These are phyloP conservation scores for Myriangium duriaei DNA, from an alignment of 2,329 filamentous ascomycete species.

Conservation along the genomic window DNA sequence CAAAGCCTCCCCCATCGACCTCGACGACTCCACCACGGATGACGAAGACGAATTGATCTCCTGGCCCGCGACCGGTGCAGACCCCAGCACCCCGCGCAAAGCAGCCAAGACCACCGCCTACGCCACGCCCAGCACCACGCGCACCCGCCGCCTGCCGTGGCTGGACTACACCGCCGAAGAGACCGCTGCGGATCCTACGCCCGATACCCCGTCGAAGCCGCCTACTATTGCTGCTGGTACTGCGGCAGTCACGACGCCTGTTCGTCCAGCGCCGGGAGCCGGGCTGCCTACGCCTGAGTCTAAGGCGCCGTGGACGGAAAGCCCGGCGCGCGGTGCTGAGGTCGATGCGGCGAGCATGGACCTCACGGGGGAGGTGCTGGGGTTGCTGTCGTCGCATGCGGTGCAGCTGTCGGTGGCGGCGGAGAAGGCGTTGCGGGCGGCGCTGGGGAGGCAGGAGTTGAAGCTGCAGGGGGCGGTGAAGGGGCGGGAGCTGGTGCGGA, in stretches of 20 bases:
- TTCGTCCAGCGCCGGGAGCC: conserved; percentile 8
- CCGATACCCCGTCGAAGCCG: conserved; percentile 3
- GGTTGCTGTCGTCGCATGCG: conserved; percentile 7
- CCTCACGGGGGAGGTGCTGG: conserved; percentile 11
- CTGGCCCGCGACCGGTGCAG: conserved; percentile 22
- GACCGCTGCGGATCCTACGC: conserved; percentile 6
- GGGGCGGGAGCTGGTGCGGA: conserved; percentile 54
- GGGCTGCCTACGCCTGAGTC: conserved; percentile 10
- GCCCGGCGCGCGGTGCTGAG: conserved; percentile 17
- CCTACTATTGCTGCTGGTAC: conserved; percentile 10
- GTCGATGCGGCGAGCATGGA: background rate
- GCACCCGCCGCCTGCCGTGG: conserved; percentile 28
- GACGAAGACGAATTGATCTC: conserved; percentile 23
- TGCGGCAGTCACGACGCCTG: conserved; percentile 9
- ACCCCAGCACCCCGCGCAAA: conserved; percentile 30
- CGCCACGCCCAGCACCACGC: conserved; percentile 25
- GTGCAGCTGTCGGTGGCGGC: conserved; percentile 19
- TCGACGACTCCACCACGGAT: conserved; percentile 11
- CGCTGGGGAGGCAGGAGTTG: conserved; percentile 45
- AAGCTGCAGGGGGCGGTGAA: conserved; percentile 48
- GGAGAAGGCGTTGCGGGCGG: conserved; percentile 26
- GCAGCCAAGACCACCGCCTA: conserved; percentile 25
- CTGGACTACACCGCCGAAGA: conserved; percentile 17
- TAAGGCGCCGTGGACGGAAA: conserved; percentile 17
- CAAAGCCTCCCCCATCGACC: background rate